Conservation (phyloP, 164 flowering plant genomes). For the Magnolia officinalis region DNA sequence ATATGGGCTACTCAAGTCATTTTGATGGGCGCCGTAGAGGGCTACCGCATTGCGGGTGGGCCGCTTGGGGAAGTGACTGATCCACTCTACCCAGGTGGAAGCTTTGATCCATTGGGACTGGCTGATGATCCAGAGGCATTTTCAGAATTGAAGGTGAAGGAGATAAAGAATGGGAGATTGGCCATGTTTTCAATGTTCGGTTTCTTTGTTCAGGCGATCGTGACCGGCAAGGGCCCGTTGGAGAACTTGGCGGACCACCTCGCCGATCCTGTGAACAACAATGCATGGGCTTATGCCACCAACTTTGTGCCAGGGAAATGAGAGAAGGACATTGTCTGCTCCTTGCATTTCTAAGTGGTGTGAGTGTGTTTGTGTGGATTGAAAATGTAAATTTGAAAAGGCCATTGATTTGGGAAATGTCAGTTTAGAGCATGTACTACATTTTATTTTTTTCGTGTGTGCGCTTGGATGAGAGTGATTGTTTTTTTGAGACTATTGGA, state of each 20-base stretch:
- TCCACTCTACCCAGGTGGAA: slow-evolving; percentile 39
- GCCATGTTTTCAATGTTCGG: slow-evolving; percentile 47
- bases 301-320: slow-evolving; percentile 24
- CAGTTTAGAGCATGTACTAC: no score
- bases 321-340: not conserved
- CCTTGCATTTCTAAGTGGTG: not conserved
- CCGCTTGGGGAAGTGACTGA: slow-evolving; percentile 37
- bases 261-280: slow-evolving; percentile 45
- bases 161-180: slow-evolving; percentile 38
- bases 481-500: no score
- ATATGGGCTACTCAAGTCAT: slow-evolving; percentile 37
- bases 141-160: slow-evolving; percentile 29
- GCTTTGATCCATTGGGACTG: slow-evolving; percentile 39
- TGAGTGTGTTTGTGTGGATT: not conserved
- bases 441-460: no score
- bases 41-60: slow-evolving; percentile 43
- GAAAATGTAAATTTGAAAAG: not conserved
- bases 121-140: slow-evolving; percentile 42
- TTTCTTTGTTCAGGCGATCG: slow-evolving; percentile 43
- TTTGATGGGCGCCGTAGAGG: slow-evolving; percentile 40
- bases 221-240: slow-evolving; percentile 42
- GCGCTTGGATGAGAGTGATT: no score
- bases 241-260: slow-evolving; percentile 47
- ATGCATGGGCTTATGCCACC: slow-evolving; percentile 41
- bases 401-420: no score